Evolutionary conservation across 192 early-diverging fungal species (phyloP).

Genomic region (Phlyctochytrium arcticum): DNA sequence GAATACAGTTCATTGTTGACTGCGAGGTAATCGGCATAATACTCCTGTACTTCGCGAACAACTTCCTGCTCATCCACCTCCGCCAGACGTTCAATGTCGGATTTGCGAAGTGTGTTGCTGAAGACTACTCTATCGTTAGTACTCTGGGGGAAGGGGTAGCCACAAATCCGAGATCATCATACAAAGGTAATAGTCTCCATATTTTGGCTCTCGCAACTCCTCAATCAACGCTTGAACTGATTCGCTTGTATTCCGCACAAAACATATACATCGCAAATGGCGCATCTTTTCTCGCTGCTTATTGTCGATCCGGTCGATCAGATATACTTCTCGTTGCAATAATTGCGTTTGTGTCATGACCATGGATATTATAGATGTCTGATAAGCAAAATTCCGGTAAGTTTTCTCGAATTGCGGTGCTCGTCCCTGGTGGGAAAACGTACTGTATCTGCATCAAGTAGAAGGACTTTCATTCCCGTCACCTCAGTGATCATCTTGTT

Average conservation of each 20-base stretch:
- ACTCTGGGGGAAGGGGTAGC: too few relatives aligned
- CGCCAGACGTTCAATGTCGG: slow-evolving; percentile 85
- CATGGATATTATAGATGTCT: slow-evolving; percentile 92
- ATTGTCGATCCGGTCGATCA: slow-evolving; percentile 92
- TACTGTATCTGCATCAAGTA: slow-evolving; percentile 90
- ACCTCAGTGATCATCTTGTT: slow-evolving; percentile 89
- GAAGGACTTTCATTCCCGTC: slow-evolving; percentile 95
- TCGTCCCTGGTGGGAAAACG: not conserved
- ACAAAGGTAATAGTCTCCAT: slow-evolving; percentile 97
- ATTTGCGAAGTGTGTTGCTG: slow-evolving; percentile 89
- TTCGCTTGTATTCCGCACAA: slow-evolving; percentile 79
- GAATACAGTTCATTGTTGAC: slow-evolving; percentile 80
- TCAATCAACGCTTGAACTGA: slow-evolving; percentile 83
- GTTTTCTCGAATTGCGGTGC: too few relatives aligned
- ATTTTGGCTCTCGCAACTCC: slow-evolving; percentile 86
- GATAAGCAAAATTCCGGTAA: slow-evolving; percentile 5
- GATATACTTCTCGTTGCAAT: slow-evolving; percentile 86
- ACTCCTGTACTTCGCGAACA: slow-evolving; percentile 95
- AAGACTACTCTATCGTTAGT: slow-evolving; percentile 62
- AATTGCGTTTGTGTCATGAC: slow-evolving; percentile 91
- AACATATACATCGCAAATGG: slow-evolving; percentile 93
- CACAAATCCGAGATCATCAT: slow-evolving; percentile 10
- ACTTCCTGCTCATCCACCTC: slow-evolving; percentile 94
- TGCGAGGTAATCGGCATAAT: slow-evolving; percentile 87
- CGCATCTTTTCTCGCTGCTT: slow-evolving; percentile 80